Percentiles rank a stretch among this genome's conserved stretches.
phyloP scores from a whole-genome alignment of 331 rosid species.

The Phaseolus coccineus region DNA sequence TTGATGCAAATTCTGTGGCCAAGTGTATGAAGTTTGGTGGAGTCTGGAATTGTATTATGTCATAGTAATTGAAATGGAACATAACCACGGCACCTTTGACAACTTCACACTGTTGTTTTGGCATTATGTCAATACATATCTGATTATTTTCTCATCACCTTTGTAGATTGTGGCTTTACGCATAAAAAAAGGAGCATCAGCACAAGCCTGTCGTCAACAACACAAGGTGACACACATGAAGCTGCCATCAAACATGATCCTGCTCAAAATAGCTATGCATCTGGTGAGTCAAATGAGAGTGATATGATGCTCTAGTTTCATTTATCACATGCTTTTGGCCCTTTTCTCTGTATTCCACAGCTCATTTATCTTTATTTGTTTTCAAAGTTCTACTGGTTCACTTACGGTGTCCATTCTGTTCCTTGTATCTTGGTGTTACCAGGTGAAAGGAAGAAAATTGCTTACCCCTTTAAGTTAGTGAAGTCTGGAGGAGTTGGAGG shows the following conservation, averaged over 20 bases:
- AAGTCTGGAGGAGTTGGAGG: conserved; percentile 54
- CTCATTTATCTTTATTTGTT: background rate
- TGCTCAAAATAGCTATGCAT: background rate
- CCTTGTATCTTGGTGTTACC: background rate
- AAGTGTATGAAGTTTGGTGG: background rate
- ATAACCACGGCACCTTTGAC: background rate
- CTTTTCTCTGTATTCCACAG: background rate
- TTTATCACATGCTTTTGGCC: background rate
- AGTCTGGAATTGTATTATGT: background rate
- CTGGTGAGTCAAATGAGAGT: conserved; percentile 1
- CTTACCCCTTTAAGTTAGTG: conserved; percentile 53
- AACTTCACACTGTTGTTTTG: background rate
- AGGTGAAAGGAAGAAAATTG: conserved; percentile 42
- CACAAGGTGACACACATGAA: conserved; percentile 8
- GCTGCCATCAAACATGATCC: conserved; percentile 1
- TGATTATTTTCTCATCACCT: background rate
- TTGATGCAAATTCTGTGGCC: conserved; percentile 2
- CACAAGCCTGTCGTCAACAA: background rate
- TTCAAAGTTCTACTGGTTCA: conserved; percentile 7
- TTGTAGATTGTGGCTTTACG: background rate
- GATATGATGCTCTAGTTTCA: background rate
- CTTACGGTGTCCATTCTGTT: conserved; percentile 16
- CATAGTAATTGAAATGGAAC: background rate
- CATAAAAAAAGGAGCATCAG: background rate
- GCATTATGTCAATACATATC: background rate